A percentile compares a stretch with the other conserved stretches of the same genome.
Evolutionary conservation across 352 stramenopile species (phyloP).

Genomic region (Phytophthora lateralis): DNA sequence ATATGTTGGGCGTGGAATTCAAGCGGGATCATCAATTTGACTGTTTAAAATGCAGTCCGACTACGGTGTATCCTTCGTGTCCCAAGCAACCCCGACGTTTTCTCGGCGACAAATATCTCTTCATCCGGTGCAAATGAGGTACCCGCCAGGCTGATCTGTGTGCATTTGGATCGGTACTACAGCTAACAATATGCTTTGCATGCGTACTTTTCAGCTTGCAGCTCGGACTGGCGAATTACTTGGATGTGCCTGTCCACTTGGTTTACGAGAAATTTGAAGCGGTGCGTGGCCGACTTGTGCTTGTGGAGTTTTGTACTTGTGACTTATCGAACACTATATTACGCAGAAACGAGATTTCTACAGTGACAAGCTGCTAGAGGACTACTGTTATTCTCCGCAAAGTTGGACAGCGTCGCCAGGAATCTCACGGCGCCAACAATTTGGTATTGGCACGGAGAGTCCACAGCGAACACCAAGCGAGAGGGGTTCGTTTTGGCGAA

Average conservation of each 20-base stretch:
- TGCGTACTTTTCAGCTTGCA: conserved; percentile 53
- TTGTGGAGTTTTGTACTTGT: conserved; percentile 1
- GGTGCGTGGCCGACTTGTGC: conserved; percentile 33
- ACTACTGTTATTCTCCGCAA: conserved; percentile 84
- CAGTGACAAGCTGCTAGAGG: conserved; percentile 81
- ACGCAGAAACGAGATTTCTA: conserved; percentile 77
- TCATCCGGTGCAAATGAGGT: conserved; percentile 85
- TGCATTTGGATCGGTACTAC: not conserved
- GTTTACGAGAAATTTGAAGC: conserved; percentile 84
- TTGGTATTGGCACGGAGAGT: conserved; percentile 69
- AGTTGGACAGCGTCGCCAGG: conserved; percentile 85
- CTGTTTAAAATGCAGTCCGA: conserved; percentile 57
- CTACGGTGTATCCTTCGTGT: conserved; percentile 79
- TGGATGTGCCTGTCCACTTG: conserved; percentile 63
- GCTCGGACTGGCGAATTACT: conserved; percentile 72
- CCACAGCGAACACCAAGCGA: conserved; percentile 42
- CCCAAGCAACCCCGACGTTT: conserved; percentile 57
- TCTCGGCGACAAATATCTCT: conserved; percentile 68
- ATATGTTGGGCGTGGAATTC: not conserved
- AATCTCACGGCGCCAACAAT: conserved; percentile 69
- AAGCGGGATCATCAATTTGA: not conserved
- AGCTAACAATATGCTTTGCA: not conserved
- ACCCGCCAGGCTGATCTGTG: not conserved
- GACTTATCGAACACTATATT: conserved; percentile 1
- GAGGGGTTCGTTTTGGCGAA: conserved; percentile 73